Base-by-base conservation (phyloP, 75 land plant species). In the Pinus albicaulis region DNA sequence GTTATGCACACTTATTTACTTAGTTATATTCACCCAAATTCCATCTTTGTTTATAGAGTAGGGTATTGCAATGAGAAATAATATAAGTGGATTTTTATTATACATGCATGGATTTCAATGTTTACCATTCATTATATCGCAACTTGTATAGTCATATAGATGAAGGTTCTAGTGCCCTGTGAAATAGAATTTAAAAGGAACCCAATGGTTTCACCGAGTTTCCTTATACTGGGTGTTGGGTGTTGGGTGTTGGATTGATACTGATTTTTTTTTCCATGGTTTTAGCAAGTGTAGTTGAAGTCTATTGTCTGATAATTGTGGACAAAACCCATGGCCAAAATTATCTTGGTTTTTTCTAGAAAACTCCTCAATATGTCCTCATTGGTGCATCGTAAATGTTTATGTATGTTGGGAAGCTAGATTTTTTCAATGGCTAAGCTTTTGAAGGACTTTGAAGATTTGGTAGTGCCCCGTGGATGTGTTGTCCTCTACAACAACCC, bases 381-480 rank as follows among this genome's bases (percentile, higher is more conserved):
- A n/a, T n/a, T n/a, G n/a, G n/a, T n/a, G n/a, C n/a, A 78, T 85
- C 90, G 0, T 90, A 90, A 62, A 87, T 88, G 34, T 86, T 90
- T 65, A 88, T 89, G 80, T 88, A 88, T 64, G 89, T 88, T 0
- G 92, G 92, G 0, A 90, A 90, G 79, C 74, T 90, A 65, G 92
- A 90, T 74, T 90, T 88, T 66, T 90, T 90, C 86, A 88, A 88
- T 59, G 81, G 87, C n/a, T 84, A 90, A 73, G 80, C 86, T 0
- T 88, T 90, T 12, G 90, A 90, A 41, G 81, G 88, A 56, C 81
- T 90, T 34, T 81, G 86, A 74, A 85, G 88, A 81, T 78, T 88
- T 53, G 90, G 90, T 16, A 82, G 90, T 56, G 86, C 93, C 3
- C 80, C n/a, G n/a, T n/a, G n/a, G n/a, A n/a, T n/a, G n/a, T n/a